Conservation (phyloP, 345 rosid genomes). For the Noccaea caerulescens region DNA sequence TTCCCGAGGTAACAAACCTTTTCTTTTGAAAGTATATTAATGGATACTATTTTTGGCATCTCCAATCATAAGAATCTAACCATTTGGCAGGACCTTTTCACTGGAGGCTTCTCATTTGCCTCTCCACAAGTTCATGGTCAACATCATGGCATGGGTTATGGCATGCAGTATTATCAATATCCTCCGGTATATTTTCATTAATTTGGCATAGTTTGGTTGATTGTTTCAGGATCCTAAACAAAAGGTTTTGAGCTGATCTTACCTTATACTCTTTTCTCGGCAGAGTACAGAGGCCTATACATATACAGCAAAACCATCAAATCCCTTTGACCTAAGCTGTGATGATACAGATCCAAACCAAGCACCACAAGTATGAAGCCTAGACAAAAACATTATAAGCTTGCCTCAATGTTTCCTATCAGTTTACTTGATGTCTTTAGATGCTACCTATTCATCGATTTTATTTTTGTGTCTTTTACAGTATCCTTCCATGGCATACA, state of each 20-base stretch:
- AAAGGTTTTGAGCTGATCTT: conserved; percentile 11
- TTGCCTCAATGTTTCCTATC: background rate
- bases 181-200: conserved; percentile 50
- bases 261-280: conserved; percentile 4
- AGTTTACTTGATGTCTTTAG: background rate
- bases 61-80: conserved; percentile 19
- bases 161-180: conserved; percentile 58
- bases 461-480: conserved; percentile 31
- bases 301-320: conserved; percentile 51
- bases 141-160: conserved; percentile 55
- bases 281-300: conserved; percentile 54
- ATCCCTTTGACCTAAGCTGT: conserved; percentile 66
- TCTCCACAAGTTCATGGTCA: conserved; percentile 49
- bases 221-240: background rate
- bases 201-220: conserved; percentile 1
- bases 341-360: conserved; percentile 48
- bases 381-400: conserved; percentile 1
- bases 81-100: conserved; percentile 68
- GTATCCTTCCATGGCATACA: conserved; percentile 55
- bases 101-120: conserved; percentile 52
- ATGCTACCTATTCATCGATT: background rate
- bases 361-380: conserved; percentile 47
- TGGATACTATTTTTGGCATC: conserved; percentile 24
- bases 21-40: background rate
- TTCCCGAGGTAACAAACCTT: conserved; percentile 61